Base-by-base conservation (phyloP, 225 moss, liverwort and hornwort genomes). In the Polytrichum formosum region DNA sequence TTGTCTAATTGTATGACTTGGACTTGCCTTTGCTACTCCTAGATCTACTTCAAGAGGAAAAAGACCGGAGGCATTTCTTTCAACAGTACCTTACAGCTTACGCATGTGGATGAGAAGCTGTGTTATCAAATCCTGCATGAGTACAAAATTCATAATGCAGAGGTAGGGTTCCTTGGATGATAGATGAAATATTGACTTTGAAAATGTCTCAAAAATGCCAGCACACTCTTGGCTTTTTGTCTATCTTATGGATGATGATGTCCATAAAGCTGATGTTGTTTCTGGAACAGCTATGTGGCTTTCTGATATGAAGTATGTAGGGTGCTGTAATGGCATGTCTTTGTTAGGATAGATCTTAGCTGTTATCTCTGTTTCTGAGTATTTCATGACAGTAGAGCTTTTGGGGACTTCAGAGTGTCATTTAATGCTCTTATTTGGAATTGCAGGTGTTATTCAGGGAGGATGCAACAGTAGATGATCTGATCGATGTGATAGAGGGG, bases 71-170 rank as follows among this genome's bases (percentile, higher is more conserved):
- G 98, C 75, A 94, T 98, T 27, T 98, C 98, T 55, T 98, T 94
- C 73, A 98, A 98, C 79, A 98, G 94, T 77, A 98, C 98, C 25
- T 33, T 88, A 77, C 92, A 88, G 73, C 75, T 94, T 76, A 80
- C 92, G 19, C 83, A 98, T 81, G 98, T 98, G 65, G 98, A 98
- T 81, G 98, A 98, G 72, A 98, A 98, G 80, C 94, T 98, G n/a
- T 98, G 94, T 71, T 98, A 98, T 75, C 98, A 98, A 78, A 98
- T 98, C 70, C 83, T 98, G 75, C 98, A 98, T 60, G 98, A 98
- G 79, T 98, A 98, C 83, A 98, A 98, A 87, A 98, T 98, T 77
- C 98, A 98, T 77, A 98, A 98, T 84, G 98, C 98, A 61, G 97
- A 98, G 94, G 96, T 95, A 75, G 17, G 37, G 13, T 61, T 55